phyloP scores from a whole-genome alignment of 164 flowering plant genomes.

The Chimonanthus praecox region DNA sequence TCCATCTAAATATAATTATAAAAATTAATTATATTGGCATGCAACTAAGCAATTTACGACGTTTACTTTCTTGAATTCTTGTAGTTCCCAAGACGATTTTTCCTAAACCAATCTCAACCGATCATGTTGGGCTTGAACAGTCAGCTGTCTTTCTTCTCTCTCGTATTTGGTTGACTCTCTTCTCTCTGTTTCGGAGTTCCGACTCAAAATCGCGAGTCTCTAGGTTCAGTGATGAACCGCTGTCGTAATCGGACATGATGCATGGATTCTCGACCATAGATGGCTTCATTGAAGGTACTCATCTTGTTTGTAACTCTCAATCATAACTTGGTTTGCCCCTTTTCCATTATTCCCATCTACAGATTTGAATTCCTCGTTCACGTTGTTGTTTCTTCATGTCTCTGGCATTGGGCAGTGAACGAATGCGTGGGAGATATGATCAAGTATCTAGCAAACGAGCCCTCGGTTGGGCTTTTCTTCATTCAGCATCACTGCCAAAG shows the following conservation, averaged over 20 bases:
- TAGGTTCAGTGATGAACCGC: conserved; percentile 14
- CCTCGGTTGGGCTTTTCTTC: conserved; percentile 88
- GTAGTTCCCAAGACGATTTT: too few relatives aligned
- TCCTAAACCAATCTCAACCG: too few relatives aligned
- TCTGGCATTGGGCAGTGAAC: conserved; percentile 18
- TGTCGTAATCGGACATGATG: conserved; percentile 17
- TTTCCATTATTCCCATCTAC: background rate
- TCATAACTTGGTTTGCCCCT: too few relatives aligned
- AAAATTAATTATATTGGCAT: too few relatives aligned
- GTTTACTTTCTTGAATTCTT: too few relatives aligned
- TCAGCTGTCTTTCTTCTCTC: too few relatives aligned
- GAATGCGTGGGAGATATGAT: conserved; percentile 76
- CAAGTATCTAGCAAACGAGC: conserved; percentile 82
- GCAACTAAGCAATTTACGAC: too few relatives aligned
- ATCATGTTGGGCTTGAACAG: too few relatives aligned
- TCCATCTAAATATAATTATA: too few relatives aligned
- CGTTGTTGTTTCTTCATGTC: background rate
- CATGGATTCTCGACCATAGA: conserved; percentile 29
- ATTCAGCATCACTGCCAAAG: conserved; percentile 79
- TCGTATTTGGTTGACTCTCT: too few relatives aligned
- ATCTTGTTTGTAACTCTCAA: background rate
- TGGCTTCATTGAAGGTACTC: conserved; percentile 30
- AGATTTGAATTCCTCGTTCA: background rate
- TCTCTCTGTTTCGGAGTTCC: too few relatives aligned
- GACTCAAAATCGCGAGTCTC: background rate